These are phyloP conservation scores for Calonectria multiphialidica DNA, from an alignment of 2,329 filamentous ascomycete species.

Conservation along the genomic window DNA sequence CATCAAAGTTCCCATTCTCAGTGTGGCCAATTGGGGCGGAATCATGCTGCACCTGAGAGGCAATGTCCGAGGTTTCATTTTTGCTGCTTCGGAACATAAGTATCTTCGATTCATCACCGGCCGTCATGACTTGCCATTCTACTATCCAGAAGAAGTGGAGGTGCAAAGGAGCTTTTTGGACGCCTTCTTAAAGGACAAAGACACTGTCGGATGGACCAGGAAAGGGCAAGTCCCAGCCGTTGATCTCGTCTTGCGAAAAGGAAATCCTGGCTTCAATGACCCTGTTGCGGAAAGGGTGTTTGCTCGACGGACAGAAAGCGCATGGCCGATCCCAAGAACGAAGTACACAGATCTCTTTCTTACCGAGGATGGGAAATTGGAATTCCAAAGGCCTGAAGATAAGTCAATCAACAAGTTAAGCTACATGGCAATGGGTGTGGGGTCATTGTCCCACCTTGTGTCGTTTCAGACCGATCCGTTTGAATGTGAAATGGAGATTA, in stretches of 20 bases:
- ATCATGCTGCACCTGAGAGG: constrained; percentile 77
- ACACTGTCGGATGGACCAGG: constrained; percentile 67
- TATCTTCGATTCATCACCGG: constrained; percentile 77
- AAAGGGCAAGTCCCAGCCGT: constrained; percentile 69
- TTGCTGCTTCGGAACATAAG: constrained; percentile 74
- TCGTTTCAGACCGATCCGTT: constrained; percentile 71
- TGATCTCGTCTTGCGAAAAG: constrained; percentile 70
- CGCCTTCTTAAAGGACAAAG: constrained; percentile 76
- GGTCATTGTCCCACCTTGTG: constrained; percentile 61
- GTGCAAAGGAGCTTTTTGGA: constrained; percentile 76
- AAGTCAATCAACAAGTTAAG: constrained; percentile 54
- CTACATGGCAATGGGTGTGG: constrained; percentile 68
- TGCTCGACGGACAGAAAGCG: constrained; percentile 64
- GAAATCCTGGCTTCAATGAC: constrained; percentile 75
- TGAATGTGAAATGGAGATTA: constrained; percentile 73
- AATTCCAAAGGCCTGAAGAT: neutral
- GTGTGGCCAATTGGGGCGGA: constrained; percentile 77
- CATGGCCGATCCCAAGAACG: constrained; percentile 76
- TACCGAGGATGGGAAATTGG: constrained; percentile 46
- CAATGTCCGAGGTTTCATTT: constrained; percentile 73
- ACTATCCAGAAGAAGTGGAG: constrained; percentile 75
- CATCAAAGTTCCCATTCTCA: constrained; percentile 74
- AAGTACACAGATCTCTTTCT: constrained; percentile 72
- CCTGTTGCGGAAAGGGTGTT: constrained; percentile 68
- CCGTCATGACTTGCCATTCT: constrained; percentile 78